phyloP scores from a whole-genome alignment of 352 stramenopile species.

The Plasmopara muralis region DNA sequence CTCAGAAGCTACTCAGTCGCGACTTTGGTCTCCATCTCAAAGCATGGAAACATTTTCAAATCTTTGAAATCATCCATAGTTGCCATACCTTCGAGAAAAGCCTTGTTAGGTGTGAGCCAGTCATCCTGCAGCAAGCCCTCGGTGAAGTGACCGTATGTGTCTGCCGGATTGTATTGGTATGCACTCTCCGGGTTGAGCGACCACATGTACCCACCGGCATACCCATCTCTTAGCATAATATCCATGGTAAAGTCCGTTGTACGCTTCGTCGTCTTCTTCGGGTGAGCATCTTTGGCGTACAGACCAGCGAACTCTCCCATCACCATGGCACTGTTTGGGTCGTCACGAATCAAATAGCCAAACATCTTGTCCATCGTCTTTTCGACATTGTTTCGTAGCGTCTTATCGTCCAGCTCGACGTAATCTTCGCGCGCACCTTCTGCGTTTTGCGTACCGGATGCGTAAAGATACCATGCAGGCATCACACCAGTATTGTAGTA shows the following conservation, averaged over 20 bases:
- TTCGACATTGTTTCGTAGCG: conserved; percentile 46
- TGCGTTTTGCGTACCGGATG: conserved; percentile 25
- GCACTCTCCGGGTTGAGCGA: conserved; percentile 69
- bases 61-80: conserved; percentile 46
- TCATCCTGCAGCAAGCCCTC: conserved; percentile 61
- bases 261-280: conserved; percentile 48
- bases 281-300: conserved; percentile 51
- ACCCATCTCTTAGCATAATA: conserved; percentile 41
- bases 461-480: conserved; percentile 61
- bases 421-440: conserved; percentile 26
- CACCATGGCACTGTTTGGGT: conserved; percentile 47
- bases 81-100: conserved; percentile 51
- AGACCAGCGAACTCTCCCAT: conserved; percentile 66
- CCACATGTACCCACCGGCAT: conserved; percentile 75
- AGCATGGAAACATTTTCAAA: conserved; percentile 68
- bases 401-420: conserved; percentile 49
- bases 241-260: conserved; percentile 65
- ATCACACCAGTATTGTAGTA: conserved; percentile 73
- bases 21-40: conserved; percentile 11
- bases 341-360: conserved; percentile 36
- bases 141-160: conserved; percentile 52
- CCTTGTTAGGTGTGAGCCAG: conserved; percentile 61
- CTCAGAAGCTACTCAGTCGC: conserved; percentile 9
- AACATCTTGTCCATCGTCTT: conserved; percentile 70
- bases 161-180: conserved; percentile 68